Evolutionary conservation across 1,139 yeast species (phyloP).

Genomic region (Zygoascus sp.): DNA sequence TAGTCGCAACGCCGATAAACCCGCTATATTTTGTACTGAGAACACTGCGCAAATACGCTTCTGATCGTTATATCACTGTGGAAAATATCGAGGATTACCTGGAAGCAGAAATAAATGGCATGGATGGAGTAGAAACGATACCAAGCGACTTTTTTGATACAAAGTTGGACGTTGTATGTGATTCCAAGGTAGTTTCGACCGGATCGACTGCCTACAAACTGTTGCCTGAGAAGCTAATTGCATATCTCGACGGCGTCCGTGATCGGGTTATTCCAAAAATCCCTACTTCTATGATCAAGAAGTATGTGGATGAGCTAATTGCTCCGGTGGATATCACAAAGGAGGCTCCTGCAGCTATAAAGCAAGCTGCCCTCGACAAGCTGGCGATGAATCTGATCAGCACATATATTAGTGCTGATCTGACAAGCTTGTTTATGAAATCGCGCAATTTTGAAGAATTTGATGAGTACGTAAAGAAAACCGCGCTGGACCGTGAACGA

Average conservation of each 20-base stretch:
- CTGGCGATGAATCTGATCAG: slow-evolving; percentile 30
- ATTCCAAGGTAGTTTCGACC: slow-evolving; percentile 14
- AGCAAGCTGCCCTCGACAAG: slow-evolving; percentile 23
- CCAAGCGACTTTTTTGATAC: slow-evolving; percentile 4
- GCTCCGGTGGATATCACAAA: slow-evolving; percentile 26
- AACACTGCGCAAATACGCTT: slow-evolving; percentile 21
- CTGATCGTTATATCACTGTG: slow-evolving; percentile 25
- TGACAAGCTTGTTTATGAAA: slow-evolving; percentile 21
- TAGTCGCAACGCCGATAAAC: slow-evolving; percentile 33
- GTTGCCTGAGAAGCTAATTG: slow-evolving; percentile 22
- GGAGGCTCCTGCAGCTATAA: slow-evolving; percentile 25
- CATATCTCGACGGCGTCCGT: slow-evolving; percentile 21
- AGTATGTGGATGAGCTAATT: slow-evolving; percentile 21
- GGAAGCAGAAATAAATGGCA: slow-evolving; percentile 12
- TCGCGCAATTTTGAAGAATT: slow-evolving; percentile 24
- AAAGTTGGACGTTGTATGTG: slow-evolving; percentile 18
- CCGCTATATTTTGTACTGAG: slow-evolving; percentile 31
- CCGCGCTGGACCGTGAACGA: slow-evolving; percentile 19
- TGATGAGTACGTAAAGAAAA: slow-evolving; percentile 18
- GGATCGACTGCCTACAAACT: slow-evolving; percentile 21
- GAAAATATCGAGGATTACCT: slow-evolving; percentile 33
- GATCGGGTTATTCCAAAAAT: slow-evolving; percentile 18
- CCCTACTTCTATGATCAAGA: slow-evolving; percentile 18
- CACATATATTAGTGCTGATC: slow-evolving; percentile 29
- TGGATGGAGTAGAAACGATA: slow-evolving; percentile 15